Conservation (phyloP, 73 alveolate genomes). For the Uronychia setigera region DNA sequence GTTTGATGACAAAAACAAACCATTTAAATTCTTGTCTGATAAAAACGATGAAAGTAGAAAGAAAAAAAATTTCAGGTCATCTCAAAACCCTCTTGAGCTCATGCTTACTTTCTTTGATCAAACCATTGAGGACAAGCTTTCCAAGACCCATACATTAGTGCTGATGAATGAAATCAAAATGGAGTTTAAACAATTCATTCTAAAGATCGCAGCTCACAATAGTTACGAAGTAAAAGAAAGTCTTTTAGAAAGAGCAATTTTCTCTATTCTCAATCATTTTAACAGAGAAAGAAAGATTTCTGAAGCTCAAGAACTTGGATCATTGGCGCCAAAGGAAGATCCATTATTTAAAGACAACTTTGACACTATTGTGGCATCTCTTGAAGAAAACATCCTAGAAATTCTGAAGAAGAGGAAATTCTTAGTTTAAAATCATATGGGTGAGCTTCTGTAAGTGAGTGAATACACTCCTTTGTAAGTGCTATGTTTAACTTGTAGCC, state of each 20-base stretch:
- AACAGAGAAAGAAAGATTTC: background rate
- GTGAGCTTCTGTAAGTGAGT: background rate
- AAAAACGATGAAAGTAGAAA: conserved; percentile 6
- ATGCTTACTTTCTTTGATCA: background rate
- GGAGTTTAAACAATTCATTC: background rate
- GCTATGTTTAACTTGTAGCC: background rate
- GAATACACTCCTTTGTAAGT: background rate
- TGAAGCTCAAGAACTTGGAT: background rate
- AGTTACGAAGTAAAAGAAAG: background rate
- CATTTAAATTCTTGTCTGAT: conserved; percentile 25
- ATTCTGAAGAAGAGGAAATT: background rate
- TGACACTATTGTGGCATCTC: background rate
- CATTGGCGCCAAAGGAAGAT: background rate
- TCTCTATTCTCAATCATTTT: background rate
- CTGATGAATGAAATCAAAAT: background rate
- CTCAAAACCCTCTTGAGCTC: background rate
- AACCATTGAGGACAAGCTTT: background rate
- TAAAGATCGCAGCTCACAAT: background rate
- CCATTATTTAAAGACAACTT: too few species aligned
- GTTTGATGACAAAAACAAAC: conserved; percentile 20
- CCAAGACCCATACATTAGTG: background rate
- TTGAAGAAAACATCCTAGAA: background rate
- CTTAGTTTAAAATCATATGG: background rate
- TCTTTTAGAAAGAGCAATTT: background rate
- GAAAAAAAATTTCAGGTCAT: background rate